These are phyloP conservation scores for Amauroascus verrucosus DNA, from an alignment of 2,329 filamentous ascomycete species.

Conservation along the genomic window DNA sequence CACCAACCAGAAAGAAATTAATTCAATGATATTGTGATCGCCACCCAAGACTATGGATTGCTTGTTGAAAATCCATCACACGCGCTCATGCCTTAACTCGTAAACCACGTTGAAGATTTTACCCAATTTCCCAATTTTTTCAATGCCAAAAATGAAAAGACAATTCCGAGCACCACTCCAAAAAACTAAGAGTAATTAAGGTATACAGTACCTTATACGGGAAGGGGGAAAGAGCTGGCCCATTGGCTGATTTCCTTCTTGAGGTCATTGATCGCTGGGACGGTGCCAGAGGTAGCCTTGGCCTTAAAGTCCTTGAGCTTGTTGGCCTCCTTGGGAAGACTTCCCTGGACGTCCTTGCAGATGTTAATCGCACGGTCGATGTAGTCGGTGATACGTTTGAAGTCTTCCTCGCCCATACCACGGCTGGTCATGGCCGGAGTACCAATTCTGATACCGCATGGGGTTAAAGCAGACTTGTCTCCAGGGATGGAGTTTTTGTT, in stretches of 20 bases:
- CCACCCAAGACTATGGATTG: constrained; percentile 17
- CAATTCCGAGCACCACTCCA: not conserved
- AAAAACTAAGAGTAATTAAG: not conserved
- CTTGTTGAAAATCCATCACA: constrained; percentile 20
- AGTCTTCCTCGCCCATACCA: constrained; percentile 86
- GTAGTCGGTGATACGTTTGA: constrained; percentile 79
- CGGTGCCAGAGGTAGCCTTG: constrained; percentile 68
- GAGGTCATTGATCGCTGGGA: constrained; percentile 71
- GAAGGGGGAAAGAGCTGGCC: constrained; percentile 85
- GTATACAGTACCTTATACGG: constrained; percentile 35
- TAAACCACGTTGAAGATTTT: constrained; percentile 18
- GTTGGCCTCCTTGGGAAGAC: constrained; percentile 91
- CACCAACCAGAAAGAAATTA: not conserved
- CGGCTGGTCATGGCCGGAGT: constrained; percentile 95
- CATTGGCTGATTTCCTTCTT: constrained; percentile 83
- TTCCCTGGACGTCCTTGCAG: constrained; percentile 73
- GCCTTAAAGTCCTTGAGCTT: constrained; percentile 99
- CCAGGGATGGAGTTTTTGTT: constrained; percentile 99
- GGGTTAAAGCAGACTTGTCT: constrained; percentile 92
- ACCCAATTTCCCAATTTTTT: constrained; percentile 13
- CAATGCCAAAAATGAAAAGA: constrained; percentile 5
- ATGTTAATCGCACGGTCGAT: constrained; percentile 84
- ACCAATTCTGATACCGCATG: constrained; percentile 89
- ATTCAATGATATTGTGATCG: not conserved
- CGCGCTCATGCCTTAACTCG: constrained; percentile 13